Percentiles rank a stretch among this genome's conserved stretches.
Conservation (phyloP, 495 filamentous ascomycete genomes). For the Penicilliopsis zonata region DNA sequence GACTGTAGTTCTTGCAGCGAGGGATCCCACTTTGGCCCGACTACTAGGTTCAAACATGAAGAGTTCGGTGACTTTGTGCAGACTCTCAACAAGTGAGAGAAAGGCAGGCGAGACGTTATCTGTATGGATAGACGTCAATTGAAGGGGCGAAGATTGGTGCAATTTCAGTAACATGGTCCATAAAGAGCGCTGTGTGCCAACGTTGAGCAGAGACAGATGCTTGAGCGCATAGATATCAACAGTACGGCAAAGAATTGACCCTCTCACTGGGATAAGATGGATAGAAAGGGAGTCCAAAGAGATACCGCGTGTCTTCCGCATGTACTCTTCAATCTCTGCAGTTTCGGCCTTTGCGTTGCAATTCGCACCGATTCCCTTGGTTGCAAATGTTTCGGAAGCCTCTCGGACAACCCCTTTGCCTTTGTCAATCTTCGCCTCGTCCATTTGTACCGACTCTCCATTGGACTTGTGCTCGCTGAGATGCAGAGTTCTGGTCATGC, state of each 20-base stretch:
- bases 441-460: background rate
- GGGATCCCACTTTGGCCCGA: slow-evolving; percentile 36
- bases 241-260: slow-evolving; percentile 35
- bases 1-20: slow-evolving; percentile 29
- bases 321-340: slow-evolving; percentile 41
- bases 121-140: slow-evolving; percentile 43
- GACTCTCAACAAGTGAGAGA: slow-evolving; percentile 33
- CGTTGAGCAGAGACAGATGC: slow-evolving; percentile 46
- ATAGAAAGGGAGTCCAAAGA: slow-evolving; percentile 38
- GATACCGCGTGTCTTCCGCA: slow-evolving; percentile 40
- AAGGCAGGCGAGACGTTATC: slow-evolving; percentile 45
- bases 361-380: too few species aligned
- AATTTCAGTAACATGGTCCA: slow-evolving; percentile 41
- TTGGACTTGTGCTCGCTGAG: too few species aligned
- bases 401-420: slow-evolving; percentile 1
- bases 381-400: too few species aligned
- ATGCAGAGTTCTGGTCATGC: too few species aligned
- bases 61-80: slow-evolving; percentile 39
- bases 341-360: too few species aligned
- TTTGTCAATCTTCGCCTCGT: slow-evolving; percentile 1
- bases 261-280: slow-evolving; percentile 44
- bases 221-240: slow-evolving; percentile 40
- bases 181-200: slow-evolving; percentile 43
- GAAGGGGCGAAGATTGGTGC: slow-evolving; percentile 33
- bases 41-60: slow-evolving; percentile 42